phyloP scores from a whole-genome alignment of 495 filamentous ascomycete genomes.

The Lichina pygmaea region DNA sequence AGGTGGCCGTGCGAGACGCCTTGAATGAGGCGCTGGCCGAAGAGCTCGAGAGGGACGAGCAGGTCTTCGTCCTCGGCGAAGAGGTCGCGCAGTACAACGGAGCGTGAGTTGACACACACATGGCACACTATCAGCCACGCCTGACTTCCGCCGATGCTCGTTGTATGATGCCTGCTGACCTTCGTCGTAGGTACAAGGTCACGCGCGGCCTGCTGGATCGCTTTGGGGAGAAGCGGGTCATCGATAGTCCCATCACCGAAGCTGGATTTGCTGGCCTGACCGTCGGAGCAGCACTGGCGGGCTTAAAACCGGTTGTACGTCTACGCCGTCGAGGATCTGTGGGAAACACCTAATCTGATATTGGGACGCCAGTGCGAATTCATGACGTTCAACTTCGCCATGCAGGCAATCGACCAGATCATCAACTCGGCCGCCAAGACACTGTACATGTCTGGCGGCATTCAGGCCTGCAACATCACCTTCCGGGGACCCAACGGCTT shows the following conservation, averaged over 20 bases:
- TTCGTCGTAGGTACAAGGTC: slow-evolving; percentile 58
- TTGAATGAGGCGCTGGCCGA: slow-evolving; percentile 94
- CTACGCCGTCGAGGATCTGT: slow-evolving; percentile 1
- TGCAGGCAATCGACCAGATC: slow-evolving; percentile 98
- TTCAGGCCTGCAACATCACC: slow-evolving; percentile 97
- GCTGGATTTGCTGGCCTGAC: slow-evolving; percentile 81
- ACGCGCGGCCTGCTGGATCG: slow-evolving; percentile 90
- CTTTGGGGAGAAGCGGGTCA: slow-evolving; percentile 90
- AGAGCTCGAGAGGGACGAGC: slow-evolving; percentile 79
- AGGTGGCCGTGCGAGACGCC: slow-evolving; percentile 90
- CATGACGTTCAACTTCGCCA: slow-evolving; percentile 99
- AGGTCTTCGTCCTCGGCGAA: slow-evolving; percentile 88
- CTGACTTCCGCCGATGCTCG: background rate
- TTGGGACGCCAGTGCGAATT: slow-evolving; percentile 53
- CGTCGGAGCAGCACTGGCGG: slow-evolving; percentile 80
- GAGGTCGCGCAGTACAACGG: slow-evolving; percentile 91
- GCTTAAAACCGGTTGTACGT: slow-evolving; percentile 78
- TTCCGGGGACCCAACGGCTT: slow-evolving; percentile 98
- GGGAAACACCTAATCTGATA: background rate
- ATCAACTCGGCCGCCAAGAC: slow-evolving; percentile 99
- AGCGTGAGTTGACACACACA: slow-evolving; percentile 29
- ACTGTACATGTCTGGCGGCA: slow-evolving; percentile 98
- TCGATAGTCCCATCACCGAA: slow-evolving; percentile 96
- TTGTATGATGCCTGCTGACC: background rate
- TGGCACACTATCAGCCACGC: background rate